Conservation (phyloP, 2,329 filamentous ascomycete genomes). For the Colletotrichum tamarilloi region DNA sequence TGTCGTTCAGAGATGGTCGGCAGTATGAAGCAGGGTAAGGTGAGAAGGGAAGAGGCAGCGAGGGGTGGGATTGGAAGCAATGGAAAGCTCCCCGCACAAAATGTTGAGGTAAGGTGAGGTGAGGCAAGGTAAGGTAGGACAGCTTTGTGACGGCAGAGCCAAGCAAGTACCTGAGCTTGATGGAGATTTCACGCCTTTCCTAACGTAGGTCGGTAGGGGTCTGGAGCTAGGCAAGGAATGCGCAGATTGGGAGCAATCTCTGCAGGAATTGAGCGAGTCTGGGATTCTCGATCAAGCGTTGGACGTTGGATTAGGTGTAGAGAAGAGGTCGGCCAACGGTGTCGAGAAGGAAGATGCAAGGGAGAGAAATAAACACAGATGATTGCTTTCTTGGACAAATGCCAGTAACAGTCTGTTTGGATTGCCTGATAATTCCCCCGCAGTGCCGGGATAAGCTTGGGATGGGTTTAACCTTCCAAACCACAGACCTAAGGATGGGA, state of each 20-base stretch:
- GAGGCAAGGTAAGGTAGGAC: neutral
- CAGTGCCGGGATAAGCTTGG: conserved; percentile 22
- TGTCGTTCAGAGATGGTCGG: neutral
- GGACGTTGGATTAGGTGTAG: conserved; percentile 8
- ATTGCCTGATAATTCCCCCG: conserved; percentile 11
- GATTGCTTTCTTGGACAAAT: neutral
- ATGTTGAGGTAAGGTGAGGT: conserved; percentile 27
- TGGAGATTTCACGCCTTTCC: conserved; percentile 27
- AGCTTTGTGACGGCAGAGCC: conserved; percentile 20
- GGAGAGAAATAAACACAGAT: neutral
- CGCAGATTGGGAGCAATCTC: conserved; percentile 33
- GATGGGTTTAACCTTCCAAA: conserved; percentile 17
- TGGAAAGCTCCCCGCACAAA: conserved; percentile 13
- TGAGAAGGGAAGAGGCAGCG: neutral
- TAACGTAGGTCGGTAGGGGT: conserved; percentile 34
- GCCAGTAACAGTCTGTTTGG: neutral
- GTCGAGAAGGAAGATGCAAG: neutral
- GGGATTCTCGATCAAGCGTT: conserved; percentile 23
- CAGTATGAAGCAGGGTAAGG: conserved; percentile 10
- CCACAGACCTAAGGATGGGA: conserved; percentile 1
- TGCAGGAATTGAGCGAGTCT: conserved; percentile 25
- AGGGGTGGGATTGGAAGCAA: conserved; percentile 14
- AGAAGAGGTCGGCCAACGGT: neutral
- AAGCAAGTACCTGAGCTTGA: conserved; percentile 23
- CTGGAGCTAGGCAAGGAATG: conserved; percentile 33